Evolutionary conservation across 1,139 yeast genomes (phyloP), one percentile per base, ranked within the genome.

Genomic region (Candida tetrigidarum): DNA sequence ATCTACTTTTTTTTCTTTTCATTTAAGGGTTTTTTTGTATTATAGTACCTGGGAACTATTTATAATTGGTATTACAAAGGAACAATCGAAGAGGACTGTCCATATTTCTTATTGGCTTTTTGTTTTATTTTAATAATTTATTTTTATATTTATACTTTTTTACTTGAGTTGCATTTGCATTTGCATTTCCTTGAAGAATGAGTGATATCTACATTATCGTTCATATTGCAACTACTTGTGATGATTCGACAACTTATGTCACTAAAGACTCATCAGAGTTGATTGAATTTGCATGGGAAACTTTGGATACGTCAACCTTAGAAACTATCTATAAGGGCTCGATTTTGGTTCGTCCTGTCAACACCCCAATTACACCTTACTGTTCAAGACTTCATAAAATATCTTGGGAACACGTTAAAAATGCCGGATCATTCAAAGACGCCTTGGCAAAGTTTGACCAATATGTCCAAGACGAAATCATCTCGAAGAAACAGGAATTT

Each of bases 161-260:
- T n/a, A n/a, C 25, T 22, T 22, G 25, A 10, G 6, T 22, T 22
- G 6, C 9, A 7, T 30, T 30, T 20, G 35, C 6, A 16, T 30
- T 15, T 16, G 19, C 11, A 15, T 30, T 18, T 29, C 19, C 12
- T 11, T 11, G 14, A 19, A 19, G 12, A 32, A 81, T 81, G 85
- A 68, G 78, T 56, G 87, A 82, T 59, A 69, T 77, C 37, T 84
- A 80, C 59, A 80, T 86, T 54, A 84, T 83, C 45, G 67, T 84
- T 36, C 83, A 84, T 51, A 63, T 84, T 37, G 76, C 84, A 47
- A 81, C 89, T 29, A 86, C 92, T 14, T 81, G 86, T 54, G 91
- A 84, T 58, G 91, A 84, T 46, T 74, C 80, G 42, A 74, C 80
- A 28, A 71, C 76, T 28, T 78, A 80, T 55, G 78, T 83, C 41